Percentiles rank a stretch among this genome's conserved stretches.
Evolutionary conservation across 1,284 basidiomycete genomes (phyloP).

Genomic region (Apiotrichum sp.): DNA sequence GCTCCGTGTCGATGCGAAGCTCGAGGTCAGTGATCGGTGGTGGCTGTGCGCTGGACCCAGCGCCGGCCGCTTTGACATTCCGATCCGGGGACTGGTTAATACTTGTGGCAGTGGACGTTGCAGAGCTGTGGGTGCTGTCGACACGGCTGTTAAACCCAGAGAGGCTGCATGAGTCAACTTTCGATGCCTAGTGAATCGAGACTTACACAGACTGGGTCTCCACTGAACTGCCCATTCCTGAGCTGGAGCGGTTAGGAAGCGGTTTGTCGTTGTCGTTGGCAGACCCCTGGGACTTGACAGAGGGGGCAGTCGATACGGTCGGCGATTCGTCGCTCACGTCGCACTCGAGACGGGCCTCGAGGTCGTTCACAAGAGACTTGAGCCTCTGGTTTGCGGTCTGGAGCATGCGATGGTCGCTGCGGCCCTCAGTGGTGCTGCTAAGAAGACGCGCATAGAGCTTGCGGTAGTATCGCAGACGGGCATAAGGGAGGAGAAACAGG

Average conservation of each 20-base stretch:
- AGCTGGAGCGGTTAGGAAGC: conserved; percentile 32
- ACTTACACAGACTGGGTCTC: conserved; percentile 40
- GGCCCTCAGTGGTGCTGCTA: conserved; percentile 79
- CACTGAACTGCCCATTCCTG: conserved; percentile 32
- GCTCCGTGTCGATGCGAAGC: conserved; percentile 66
- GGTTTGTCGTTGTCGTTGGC: conserved; percentile 25
- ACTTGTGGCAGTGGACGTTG: conserved; percentile 35
- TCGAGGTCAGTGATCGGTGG: conserved; percentile 69
- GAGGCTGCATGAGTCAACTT: conserved; percentile 22
- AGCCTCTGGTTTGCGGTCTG: conserved; percentile 74
- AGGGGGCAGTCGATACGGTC: not conserved
- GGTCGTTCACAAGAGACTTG: conserved; percentile 62
- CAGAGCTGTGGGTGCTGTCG: conserved; percentile 35
- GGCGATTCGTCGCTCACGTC: conserved; percentile 39
- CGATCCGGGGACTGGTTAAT: conserved; percentile 34
- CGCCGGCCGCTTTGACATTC: conserved; percentile 14
- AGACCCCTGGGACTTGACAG: conserved; percentile 6
- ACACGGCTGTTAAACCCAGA: conserved; percentile 42
- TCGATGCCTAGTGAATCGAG: not conserved
- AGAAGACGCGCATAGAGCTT: conserved; percentile 82
- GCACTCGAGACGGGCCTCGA: conserved; percentile 56
- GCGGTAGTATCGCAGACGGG: conserved; percentile 83
- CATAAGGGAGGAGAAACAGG: conserved; percentile 79
- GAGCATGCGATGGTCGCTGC: conserved; percentile 79
- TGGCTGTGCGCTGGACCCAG: conserved; percentile 24